phyloP scores from a whole-genome alignment of 768 basidiomycete genomes.

The Strobilomyces dryophilus region DNA sequence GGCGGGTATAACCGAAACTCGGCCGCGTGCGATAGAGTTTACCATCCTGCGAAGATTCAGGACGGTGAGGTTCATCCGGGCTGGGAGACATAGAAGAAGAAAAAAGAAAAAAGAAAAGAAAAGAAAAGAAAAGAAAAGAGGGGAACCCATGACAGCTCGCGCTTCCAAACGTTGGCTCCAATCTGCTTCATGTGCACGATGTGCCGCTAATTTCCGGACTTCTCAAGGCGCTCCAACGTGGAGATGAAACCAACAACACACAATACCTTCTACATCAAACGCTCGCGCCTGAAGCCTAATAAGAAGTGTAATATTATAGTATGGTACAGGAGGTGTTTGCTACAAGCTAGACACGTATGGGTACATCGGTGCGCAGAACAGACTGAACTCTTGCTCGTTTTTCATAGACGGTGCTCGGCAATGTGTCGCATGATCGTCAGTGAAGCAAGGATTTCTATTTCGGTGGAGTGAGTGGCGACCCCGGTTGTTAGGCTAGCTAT shows the following conservation, averaged over 20 bases:
- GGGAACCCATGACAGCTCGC: not conserved
- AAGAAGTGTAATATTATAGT: slow-evolving; percentile 3
- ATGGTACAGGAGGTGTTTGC: slow-evolving; percentile 8
- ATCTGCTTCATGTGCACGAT: slow-evolving; percentile 4
- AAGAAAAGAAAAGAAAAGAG: not conserved
- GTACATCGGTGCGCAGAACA: slow-evolving; percentile 4
- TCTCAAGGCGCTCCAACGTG: not conserved
- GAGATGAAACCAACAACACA: not conserved
- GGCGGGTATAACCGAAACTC: not conserved
- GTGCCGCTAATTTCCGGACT: slow-evolving; percentile 7
- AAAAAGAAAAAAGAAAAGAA: not conserved
- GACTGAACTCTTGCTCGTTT: slow-evolving; percentile 3
- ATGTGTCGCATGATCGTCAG: slow-evolving; percentile 66
- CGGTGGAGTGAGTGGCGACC: slow-evolving; percentile 8
- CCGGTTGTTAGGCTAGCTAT: slow-evolving; percentile 2
- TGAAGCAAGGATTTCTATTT: slow-evolving; percentile 55
- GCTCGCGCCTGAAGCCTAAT: not conserved
- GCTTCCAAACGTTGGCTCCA: not conserved
- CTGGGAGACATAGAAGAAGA: not conserved
- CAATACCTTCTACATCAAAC: too few species aligned
- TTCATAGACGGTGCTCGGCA: slow-evolving; percentile 39
- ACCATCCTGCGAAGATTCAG: slow-evolving; percentile 1
- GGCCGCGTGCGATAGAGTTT: slow-evolving; percentile 17
- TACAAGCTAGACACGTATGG: slow-evolving; percentile 5
- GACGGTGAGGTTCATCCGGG: not conserved